phyloP scores from a whole-genome alignment of 192 early-diverging fungal species.

The Phycomyces blakesleeanus region DNA sequence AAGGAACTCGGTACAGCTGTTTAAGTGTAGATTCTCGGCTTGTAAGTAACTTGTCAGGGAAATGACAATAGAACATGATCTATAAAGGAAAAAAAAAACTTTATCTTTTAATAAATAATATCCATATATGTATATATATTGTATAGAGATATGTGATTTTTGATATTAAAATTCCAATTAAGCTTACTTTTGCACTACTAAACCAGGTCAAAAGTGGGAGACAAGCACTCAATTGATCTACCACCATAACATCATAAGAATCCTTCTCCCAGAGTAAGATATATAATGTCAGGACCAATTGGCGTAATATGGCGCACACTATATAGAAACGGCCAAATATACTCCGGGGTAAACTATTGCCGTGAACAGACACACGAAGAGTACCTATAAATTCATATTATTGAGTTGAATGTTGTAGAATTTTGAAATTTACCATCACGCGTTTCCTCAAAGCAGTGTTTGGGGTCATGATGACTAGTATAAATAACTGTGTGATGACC shows the following conservation, averaged over 20 bases:
- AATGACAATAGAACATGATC: constrained; percentile 96
- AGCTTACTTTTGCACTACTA: constrained; percentile 52
- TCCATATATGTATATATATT: too few species aligned
- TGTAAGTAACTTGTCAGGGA: constrained; percentile 85
- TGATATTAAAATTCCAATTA: too few species aligned
- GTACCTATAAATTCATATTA: constrained; percentile 60
- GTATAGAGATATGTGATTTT: too few species aligned
- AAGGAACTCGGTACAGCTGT: constrained; percentile 70
- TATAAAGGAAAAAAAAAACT: too few species aligned
- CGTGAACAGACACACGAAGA: constrained; percentile 65
- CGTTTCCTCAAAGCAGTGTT: constrained; percentile 91
- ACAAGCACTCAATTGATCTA: constrained; percentile 84
- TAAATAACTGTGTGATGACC: constrained; percentile 82
- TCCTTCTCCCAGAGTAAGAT: constrained; percentile 44
- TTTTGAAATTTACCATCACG: constrained; percentile 56
- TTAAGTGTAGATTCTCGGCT: constrained; percentile 57
- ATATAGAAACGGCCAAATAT: constrained; percentile 74
- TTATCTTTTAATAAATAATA: too few species aligned
- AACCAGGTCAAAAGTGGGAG: constrained; percentile 75
- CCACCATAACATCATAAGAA: constrained; percentile 71
- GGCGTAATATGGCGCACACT: constrained; percentile 77
- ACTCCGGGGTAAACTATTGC: constrained; percentile 70
- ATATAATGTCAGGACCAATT: constrained; percentile 58
- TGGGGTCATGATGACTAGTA: constrained; percentile 86
- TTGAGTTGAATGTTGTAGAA: not conserved